Percentiles rank a stretch among this genome's conserved stretches.
Evolutionary conservation across 148 eudicot genomes (phyloP).

Genomic region (Rhododendron vialii): DNA sequence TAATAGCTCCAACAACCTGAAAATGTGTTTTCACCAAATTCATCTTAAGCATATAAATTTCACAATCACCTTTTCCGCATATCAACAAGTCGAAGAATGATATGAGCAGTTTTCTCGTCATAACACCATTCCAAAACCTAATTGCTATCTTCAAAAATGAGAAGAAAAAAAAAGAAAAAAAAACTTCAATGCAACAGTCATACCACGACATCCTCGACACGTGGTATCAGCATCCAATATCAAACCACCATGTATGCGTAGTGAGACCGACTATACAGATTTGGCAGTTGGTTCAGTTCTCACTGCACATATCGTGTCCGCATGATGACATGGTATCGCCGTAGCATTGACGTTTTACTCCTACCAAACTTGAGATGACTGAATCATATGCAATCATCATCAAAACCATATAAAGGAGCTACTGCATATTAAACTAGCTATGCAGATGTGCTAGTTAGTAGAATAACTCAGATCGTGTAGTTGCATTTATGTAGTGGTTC

Average conservation of each 20-base stretch:
- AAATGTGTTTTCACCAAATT: background rate
- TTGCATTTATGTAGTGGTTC: background rate
- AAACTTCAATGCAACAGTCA: background rate
- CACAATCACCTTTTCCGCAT: background rate
- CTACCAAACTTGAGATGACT: background rate
- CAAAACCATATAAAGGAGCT: background rate
- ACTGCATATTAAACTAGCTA: background rate
- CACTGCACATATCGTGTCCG: background rate
- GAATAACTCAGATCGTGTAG: background rate
- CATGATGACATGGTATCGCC: background rate
- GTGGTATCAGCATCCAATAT: background rate
- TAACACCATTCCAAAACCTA: background rate
- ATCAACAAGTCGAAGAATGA: background rate
- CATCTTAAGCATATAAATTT: conserved; percentile 2
- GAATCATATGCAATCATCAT: conserved; percentile 3
- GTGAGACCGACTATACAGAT: background rate
- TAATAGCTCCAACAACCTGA: conserved; percentile 58
- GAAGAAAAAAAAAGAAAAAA: background rate
- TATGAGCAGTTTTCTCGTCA: background rate
- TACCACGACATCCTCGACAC: background rate
- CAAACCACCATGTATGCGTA: background rate
- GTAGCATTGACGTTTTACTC: background rate
- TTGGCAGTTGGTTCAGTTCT: background rate
- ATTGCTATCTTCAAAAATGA: background rate
- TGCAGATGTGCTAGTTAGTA: background rate